These are phyloP conservation scores for Pilatotrama ljubarskyi DNA, from an alignment of 768 basidiomycete genomes.

Conservation along the genomic window DNA sequence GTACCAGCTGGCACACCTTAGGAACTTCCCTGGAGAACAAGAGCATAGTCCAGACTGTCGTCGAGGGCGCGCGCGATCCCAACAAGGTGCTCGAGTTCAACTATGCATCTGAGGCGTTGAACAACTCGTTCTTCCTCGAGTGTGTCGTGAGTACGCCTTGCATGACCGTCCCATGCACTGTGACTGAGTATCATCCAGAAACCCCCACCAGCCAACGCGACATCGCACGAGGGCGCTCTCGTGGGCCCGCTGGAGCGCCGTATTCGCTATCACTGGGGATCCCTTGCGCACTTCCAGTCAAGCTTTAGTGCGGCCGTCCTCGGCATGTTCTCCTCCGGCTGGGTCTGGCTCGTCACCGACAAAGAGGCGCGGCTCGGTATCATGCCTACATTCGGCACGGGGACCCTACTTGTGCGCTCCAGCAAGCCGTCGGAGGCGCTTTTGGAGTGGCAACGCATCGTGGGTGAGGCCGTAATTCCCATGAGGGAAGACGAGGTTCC, in stretches of 20 bases:
- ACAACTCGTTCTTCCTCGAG: constrained; percentile 94
- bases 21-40: constrained; percentile 45
- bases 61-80: constrained; percentile 60
- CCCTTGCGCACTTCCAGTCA: constrained; percentile 68
- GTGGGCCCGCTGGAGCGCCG: constrained; percentile 40
- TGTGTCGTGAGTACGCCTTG: constrained; percentile 63
- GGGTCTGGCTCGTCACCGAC: constrained; percentile 87
- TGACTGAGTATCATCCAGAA: constrained; percentile 34
- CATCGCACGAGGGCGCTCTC: constrained; percentile 33
- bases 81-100: constrained; percentile 75
- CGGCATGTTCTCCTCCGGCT: constrained; percentile 80
- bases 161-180: constrained; percentile 16
- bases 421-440: constrained; percentile 5
- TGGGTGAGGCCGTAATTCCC: constrained; percentile 15
- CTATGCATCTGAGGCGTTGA: constrained; percentile 89
- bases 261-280: constrained; percentile 58
- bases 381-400: constrained; percentile 85
- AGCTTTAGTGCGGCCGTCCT: constrained; percentile 72
- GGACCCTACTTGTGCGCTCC: constrained; percentile 71
- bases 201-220: constrained; percentile 37
- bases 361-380: constrained; percentile 60
- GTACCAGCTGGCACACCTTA: constrained; percentile 7
- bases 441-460: constrained; percentile 11
- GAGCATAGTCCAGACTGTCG: constrained; percentile 70
- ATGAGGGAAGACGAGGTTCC: constrained; percentile 6